Evolutionary conservation across 1,284 basidiomycete genomes (phyloP).

Genomic region (Puccinia hordei): DNA sequence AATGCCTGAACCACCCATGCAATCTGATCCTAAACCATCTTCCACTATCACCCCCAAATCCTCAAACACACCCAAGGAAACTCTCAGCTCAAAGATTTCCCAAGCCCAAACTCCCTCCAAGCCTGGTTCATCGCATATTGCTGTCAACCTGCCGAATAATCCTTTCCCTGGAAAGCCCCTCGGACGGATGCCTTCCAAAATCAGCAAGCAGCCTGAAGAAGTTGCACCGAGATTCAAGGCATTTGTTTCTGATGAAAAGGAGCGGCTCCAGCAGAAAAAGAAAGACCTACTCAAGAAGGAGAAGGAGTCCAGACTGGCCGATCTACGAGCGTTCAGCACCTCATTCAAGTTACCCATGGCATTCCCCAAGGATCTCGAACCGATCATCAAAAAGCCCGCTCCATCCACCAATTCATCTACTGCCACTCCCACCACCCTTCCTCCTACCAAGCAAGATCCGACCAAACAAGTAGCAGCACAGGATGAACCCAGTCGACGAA

Average conservation of each 20-base stretch:
- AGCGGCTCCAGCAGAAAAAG: conserved; percentile 83
- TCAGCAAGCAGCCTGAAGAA: conserved; percentile 51
- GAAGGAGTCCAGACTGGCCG: conserved; percentile 87
- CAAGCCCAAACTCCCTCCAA: background rate
- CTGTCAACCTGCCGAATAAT: conserved; percentile 42
- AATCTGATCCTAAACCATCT: background rate
- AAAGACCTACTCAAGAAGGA: conserved; percentile 86
- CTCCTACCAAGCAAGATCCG: background rate
- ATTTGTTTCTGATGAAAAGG: conserved; percentile 85
- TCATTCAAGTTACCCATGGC: conserved; percentile 88
- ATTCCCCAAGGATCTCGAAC: conserved; percentile 89
- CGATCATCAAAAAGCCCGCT: conserved; percentile 66
- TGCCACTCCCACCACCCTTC: background rate
- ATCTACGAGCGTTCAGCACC: conserved; percentile 86
- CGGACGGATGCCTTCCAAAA: background rate
- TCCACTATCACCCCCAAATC: conserved; percentile 24
- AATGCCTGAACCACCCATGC: conserved; percentile 13
- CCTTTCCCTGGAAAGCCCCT: conserved; percentile 44
- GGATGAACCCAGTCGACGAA: conserved; percentile 75
- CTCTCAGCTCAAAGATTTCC: background rate
- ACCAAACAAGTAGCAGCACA: conserved; percentile 69
- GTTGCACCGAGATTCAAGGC: conserved; percentile 68
- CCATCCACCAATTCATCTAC: conserved; percentile 53
- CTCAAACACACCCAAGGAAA: conserved; percentile 42
- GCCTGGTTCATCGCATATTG: conserved; percentile 35